phyloP scores from a whole-genome alignment of 352 stramenopile species.

The Phytophthora macrochlamydospora region DNA sequence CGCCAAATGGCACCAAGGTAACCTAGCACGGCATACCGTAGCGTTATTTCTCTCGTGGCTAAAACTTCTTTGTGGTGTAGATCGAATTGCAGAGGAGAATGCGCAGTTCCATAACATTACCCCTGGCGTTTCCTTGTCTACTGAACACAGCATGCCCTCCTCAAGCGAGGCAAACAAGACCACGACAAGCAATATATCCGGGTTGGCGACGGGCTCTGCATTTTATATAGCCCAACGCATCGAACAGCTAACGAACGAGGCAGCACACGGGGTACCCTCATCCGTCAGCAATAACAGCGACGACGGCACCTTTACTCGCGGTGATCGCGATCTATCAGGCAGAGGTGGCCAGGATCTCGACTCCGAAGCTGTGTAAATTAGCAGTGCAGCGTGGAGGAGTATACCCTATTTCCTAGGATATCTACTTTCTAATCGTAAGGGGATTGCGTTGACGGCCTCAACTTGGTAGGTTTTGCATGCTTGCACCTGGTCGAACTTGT shows the following conservation, averaged over 20 bases:
- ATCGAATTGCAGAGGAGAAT: slow-evolving; percentile 42
- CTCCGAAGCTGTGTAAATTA: slow-evolving; percentile 34
- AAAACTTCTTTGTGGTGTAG: slow-evolving; percentile 4
- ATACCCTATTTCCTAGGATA: neutral
- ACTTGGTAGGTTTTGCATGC: no score
- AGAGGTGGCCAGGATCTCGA: slow-evolving; percentile 26
- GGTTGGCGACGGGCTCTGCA: slow-evolving; percentile 28
- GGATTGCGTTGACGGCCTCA: no score
- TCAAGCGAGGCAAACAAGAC: slow-evolving; percentile 22
- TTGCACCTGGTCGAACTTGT: no score
- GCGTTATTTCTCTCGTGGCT: no score
- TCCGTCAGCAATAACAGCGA: slow-evolving; percentile 26
- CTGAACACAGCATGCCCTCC: slow-evolving; percentile 24
- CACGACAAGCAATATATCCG: slow-evolving; percentile 19
- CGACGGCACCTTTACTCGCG: slow-evolving; percentile 11
- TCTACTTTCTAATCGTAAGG: neutral
- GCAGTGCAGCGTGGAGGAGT: neutral
- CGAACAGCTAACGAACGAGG: slow-evolving; percentile 27
- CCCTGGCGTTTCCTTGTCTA: slow-evolving; percentile 20
- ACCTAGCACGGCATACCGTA: neutral
- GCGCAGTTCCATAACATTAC: slow-evolving; percentile 21
- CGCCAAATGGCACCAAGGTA: slow-evolving; percentile 68
- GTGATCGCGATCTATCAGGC: slow-evolving; percentile 18
- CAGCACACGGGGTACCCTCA: slow-evolving; percentile 3
- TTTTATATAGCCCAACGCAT: slow-evolving; percentile 40